Base-by-base conservation (phyloP, 1,284 basidiomycete species). In the Sporisorium iseilematis-ciliati region DNA sequence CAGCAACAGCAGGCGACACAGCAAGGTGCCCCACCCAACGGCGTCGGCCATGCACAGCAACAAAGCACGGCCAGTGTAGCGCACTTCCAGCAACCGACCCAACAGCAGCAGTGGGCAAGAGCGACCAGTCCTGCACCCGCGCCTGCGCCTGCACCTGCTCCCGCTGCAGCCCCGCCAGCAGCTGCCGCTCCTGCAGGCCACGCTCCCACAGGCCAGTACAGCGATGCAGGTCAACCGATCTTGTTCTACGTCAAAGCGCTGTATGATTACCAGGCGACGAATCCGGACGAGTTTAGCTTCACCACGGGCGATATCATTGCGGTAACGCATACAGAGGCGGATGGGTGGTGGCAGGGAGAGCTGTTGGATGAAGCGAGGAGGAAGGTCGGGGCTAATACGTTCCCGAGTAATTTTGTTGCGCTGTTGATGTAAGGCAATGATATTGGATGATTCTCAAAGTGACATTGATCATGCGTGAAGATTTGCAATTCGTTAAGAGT, bases 251-350 rank as follows among this genome's bases (percentile, higher is more conserved):
- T 85, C 57, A 84, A 79, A 88, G 95, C 95, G 38, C 86, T 97
- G 79, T 97, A 95, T 85, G 93, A 97, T 84, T 97, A 97, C 81
- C 86, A 87, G 16, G 94, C 95, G 23, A 91, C 92, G 20, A 93
- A 93, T 68, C 90, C 92, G 4, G 92, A 94, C 84, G 93, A 95
- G 85, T 85, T 86, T 92, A 95, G 85, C 85, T 95, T 96, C 89
- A 93, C 94, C 81, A 88, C 90, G 23, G 93, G 92, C 6, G 94
- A 96, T 85, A 92, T 96, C 71, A 95, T 97, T 79, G 94, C 94
- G 10, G 93, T 96, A 4, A 95, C 93, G 2, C 89, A 91, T 46
- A 95, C 93, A 16, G 93, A 94, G 12, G 92, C 95, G 73, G 94
- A 97, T 80, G 94, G 93, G 1, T 96, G 94, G 94, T 96, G 94